Conservation (phyloP, 83 land plant genomes). For the Thuja plicata region DNA sequence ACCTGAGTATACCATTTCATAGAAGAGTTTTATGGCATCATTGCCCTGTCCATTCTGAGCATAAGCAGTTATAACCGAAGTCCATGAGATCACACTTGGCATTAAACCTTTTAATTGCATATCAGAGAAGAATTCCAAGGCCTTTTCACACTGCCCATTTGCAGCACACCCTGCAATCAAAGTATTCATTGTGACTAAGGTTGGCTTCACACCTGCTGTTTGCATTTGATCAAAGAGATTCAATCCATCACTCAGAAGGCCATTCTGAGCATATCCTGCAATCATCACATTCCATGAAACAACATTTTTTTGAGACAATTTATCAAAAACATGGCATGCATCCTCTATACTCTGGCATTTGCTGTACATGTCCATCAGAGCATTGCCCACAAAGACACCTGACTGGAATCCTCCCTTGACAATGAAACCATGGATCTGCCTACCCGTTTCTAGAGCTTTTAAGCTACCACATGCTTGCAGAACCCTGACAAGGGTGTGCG, state of each 20-base stretch:
- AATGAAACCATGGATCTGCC: slow-evolving; percentile 31
- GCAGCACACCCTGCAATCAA: slow-evolving; percentile 43
- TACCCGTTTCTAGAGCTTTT: slow-evolving; percentile 32
- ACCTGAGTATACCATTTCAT: no score
- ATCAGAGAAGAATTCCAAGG: no score
- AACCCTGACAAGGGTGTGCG: slow-evolving; percentile 28
- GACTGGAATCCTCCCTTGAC: slow-evolving; percentile 16
- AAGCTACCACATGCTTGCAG: slow-evolving; percentile 53
- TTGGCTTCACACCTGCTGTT: slow-evolving; percentile 26
- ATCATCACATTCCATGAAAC: slow-evolving; percentile 52
- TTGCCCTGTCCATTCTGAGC: no score
- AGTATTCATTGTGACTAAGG: slow-evolving; percentile 33
- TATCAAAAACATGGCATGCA: slow-evolving; percentile 35
- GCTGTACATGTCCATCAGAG: slow-evolving; percentile 36
- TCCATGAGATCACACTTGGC: no score
- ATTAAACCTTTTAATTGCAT: no score
- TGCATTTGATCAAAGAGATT: slow-evolving; percentile 43
- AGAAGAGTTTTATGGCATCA: no score
- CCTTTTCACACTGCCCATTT: slow-evolving; percentile 26
- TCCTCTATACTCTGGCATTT: slow-evolving; percentile 34
- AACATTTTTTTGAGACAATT: slow-evolving; percentile 15
- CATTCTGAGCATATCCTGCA: slow-evolving; percentile 52
- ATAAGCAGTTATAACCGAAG: no score
- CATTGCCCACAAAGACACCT: slow-evolving; percentile 36
- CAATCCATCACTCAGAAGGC: slow-evolving; percentile 31